Base-by-base conservation (phyloP, 352 stramenopile species). In the Globisporangium acanthophoron region DNA sequence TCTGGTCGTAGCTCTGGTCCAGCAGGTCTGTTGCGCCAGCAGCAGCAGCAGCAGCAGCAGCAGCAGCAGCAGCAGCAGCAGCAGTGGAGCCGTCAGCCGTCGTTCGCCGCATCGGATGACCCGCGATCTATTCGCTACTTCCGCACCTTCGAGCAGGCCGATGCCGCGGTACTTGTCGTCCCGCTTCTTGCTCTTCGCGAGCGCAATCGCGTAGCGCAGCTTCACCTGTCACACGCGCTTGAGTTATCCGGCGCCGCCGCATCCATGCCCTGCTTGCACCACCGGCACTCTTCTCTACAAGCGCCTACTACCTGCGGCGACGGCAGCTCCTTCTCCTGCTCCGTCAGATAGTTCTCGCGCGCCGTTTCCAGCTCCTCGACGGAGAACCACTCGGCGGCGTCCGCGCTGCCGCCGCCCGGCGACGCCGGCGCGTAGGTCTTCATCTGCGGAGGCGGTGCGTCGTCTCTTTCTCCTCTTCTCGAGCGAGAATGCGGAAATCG, bases 121-220 rank as follows among this genome's bases (percentile, higher is more conserved):
- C 24, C 24, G 24, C 24, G 24, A 27, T 27, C 24, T 27, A 27
- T 27, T 27, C 5, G 33, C 33, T 6, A 35, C 29, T 3, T 16
- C 16, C 35, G 8, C 59, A 88, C 81, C 81, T 82, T 92, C 82
- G 40, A 92, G 59, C 33, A 92, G 68, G 2, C 69, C 78, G 18
- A 90, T 74, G 13, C 78, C 82, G 40, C 82, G 78, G 56, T 80
- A 78, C 65, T 92, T 92, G 64, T 92, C 78, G 53, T 92, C 82
- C n/a, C 78, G 74, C 53, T 89, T 89, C 52, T 69, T 72, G 67
- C 82, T 92, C 67, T 92, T 92, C 44, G 74, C 78, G 52, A 92
- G 56, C 57, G 78, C 80, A 39, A 88, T 66, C 21, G 80, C 82
- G 46, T 92, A 92, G 5, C 77, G 76, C 41, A 88, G 54, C 51